Evolutionary conservation across 2,329 filamentous ascomycete genomes (phyloP).

Genomic region (Byssothecium circinans): DNA sequence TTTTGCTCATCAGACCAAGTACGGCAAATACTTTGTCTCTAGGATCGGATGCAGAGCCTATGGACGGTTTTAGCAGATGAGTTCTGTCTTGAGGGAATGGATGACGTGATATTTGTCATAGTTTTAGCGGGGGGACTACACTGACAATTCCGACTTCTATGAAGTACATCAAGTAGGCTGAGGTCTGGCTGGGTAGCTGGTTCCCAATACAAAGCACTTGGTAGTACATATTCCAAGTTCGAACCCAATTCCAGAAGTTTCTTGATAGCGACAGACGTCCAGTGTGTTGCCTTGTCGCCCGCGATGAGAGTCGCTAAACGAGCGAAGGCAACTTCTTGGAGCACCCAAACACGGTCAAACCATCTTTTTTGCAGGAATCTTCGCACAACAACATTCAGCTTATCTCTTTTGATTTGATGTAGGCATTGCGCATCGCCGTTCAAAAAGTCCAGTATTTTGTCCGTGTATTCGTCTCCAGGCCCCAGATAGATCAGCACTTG

Average conservation of each 20-base stretch:
- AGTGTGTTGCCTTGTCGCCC: constrained; percentile 2
- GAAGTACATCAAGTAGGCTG: constrained; percentile 11
- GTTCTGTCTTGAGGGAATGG: background rate
- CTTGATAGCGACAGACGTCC: constrained; percentile 2
- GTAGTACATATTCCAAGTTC: background rate
- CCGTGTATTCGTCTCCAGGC: background rate
- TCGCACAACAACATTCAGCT: background rate
- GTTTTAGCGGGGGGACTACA: background rate
- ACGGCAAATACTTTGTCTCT: constrained; percentile 19
- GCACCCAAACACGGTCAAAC: constrained; percentile 19
- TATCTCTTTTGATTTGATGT: background rate
- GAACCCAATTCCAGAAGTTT: constrained; percentile 3
- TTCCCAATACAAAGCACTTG: constrained; percentile 7
- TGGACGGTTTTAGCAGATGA: background rate
- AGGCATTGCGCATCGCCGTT: background rate
- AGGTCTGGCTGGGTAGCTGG: constrained; percentile 4
- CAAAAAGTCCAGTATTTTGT: constrained; percentile 8
- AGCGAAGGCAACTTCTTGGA: constrained; percentile 24
- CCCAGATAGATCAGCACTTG: constrained; percentile 17
- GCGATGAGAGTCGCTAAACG: constrained; percentile 9
- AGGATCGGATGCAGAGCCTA: constrained; percentile 8
- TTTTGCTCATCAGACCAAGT: constrained; percentile 8
- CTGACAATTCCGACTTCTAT: constrained; percentile 8
- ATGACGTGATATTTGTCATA: background rate
- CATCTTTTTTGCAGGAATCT: background rate